phyloP scores from a whole-genome alignment of 768 basidiomycete species.

The Termitomyces heimii region DNA sequence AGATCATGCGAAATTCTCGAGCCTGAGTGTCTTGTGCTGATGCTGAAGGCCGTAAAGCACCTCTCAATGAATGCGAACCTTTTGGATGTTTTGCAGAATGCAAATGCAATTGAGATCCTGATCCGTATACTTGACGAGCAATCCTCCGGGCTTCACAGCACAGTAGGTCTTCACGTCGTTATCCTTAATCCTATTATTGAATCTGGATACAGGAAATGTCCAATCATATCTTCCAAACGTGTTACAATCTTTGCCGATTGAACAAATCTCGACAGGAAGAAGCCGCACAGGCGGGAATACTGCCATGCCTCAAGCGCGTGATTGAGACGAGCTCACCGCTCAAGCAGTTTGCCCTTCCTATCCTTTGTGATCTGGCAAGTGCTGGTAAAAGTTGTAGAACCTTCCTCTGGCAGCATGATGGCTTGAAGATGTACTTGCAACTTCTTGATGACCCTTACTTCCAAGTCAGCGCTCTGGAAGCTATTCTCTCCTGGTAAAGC shows the following conservation, averaged over 20 bases:
- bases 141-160: slow-evolving; percentile 69
- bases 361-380: slow-evolving; percentile 92
- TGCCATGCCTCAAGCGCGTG: slow-evolving; percentile 86
- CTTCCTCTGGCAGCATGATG: slow-evolving; percentile 90
- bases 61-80: slow-evolving; percentile 89
- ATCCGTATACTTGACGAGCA: slow-evolving; percentile 80
- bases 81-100: slow-evolving; percentile 92
- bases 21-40: slow-evolving; percentile 80
- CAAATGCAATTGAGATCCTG: slow-evolving; percentile 91
- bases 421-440: slow-evolving; percentile 73
- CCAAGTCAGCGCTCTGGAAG: slow-evolving; percentile 88
- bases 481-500: slow-evolving; percentile 80
- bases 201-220: slow-evolving; percentile 72
- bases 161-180: slow-evolving; percentile 44
- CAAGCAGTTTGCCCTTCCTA: slow-evolving; percentile 95
- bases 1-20: slow-evolving; percentile 84
- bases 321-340: slow-evolving; percentile 87
- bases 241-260: slow-evolving; percentile 92
- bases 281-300: slow-evolving; percentile 91
- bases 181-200: neutral
- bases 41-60: slow-evolving; percentile 95
- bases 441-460: slow-evolving; percentile 84
- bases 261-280: slow-evolving; percentile 96
- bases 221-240: slow-evolving; percentile 95
- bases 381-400: slow-evolving; percentile 91